These are phyloP conservation scores for Chloranthus sessilifolius DNA, from an alignment of 164 flowering plant species.

Conservation along the genomic window DNA sequence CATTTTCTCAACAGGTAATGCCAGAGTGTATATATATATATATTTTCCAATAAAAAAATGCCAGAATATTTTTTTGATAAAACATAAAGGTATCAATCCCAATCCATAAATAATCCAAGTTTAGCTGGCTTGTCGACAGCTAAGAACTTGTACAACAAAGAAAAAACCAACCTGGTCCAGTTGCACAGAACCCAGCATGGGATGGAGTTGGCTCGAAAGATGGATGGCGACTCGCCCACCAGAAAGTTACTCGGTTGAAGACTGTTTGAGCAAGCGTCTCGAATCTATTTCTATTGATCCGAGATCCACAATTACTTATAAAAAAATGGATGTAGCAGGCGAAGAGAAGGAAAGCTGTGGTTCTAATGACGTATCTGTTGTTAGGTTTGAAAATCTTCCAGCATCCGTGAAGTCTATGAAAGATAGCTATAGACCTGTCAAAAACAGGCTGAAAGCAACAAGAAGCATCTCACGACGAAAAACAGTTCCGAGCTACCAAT, in stretches of 20 bases:
- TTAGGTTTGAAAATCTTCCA: constrained; percentile 17
- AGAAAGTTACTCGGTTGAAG: constrained; percentile 34
- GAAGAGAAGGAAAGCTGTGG: constrained; percentile 84
- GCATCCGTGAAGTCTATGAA: constrained; percentile 5
- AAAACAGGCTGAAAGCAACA: constrained; percentile 30
- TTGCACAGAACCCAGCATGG: constrained; percentile 33
- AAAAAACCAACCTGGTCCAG: constrained; percentile 31
- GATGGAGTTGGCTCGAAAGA: constrained; percentile 89
- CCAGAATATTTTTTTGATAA: too few relatives aligned
- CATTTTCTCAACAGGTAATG: constrained; percentile 84
- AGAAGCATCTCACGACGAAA: constrained; percentile 45
- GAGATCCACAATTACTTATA: constrained; percentile 15
- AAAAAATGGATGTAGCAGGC: constrained; percentile 28
- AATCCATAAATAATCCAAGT: constrained; percentile 4
- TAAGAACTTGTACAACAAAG: constrained; percentile 62
- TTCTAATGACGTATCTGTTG: constrained; percentile 65
- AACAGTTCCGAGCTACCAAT: constrained; percentile 44
- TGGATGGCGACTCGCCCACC: constrained; percentile 89
- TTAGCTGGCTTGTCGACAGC: constrained; percentile 25
- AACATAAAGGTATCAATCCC: too few relatives aligned
- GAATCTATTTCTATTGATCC: constrained; percentile 20
- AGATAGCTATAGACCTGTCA: constrained; percentile 13
- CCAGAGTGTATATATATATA: not conserved
- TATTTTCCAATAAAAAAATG: too few relatives aligned
- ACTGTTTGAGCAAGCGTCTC: constrained; percentile 19